Conservation (phyloP, 2,329 filamentous ascomycete species). For the Dendryphion nanum region DNA sequence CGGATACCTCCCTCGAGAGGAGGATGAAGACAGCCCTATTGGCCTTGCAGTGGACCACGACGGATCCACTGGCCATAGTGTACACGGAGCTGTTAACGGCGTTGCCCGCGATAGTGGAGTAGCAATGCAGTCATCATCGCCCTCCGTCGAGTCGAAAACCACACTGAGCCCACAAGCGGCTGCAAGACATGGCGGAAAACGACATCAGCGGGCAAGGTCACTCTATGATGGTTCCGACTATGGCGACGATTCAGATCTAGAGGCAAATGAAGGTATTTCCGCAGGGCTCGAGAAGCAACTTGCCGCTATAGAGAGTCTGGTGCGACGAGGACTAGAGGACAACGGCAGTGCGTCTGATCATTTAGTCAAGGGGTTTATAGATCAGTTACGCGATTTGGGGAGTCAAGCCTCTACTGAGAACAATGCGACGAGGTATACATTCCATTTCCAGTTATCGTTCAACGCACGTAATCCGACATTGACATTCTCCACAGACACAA, state of each 20-base stretch:
- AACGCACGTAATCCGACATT: too few relatives aligned
- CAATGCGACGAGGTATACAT: slow-evolving; percentile 65
- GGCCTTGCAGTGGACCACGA: slow-evolving; percentile 36
- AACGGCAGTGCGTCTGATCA: slow-evolving; percentile 65
- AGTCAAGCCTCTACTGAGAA: slow-evolving; percentile 72
- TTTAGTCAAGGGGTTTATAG: slow-evolving; percentile 67
- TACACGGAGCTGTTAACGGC: too few relatives aligned
- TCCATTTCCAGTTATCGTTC: too few relatives aligned
- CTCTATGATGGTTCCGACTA: slow-evolving; percentile 73
- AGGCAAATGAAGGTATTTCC: slow-evolving; percentile 64
- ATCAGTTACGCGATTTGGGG: slow-evolving; percentile 68
- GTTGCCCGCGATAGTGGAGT: slow-evolving; percentile 47
- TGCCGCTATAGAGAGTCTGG: slow-evolving; percentile 69
- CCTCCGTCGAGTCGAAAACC: slow-evolving; percentile 28
- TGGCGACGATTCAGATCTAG: slow-evolving; percentile 69
- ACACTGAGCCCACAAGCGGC: slow-evolving; percentile 41
- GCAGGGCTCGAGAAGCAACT: slow-evolving; percentile 67
- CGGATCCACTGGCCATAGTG: slow-evolving; percentile 23
- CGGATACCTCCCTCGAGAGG: slow-evolving; percentile 23
- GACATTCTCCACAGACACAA: too few relatives aligned
- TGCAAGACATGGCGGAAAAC: slow-evolving; percentile 17
- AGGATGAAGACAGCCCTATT: slow-evolving; percentile 18
- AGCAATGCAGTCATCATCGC: slow-evolving; percentile 41
- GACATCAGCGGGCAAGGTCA: slow-evolving; percentile 46
- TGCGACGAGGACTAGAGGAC: slow-evolving; percentile 60